Conservation (phyloP, 306 rosid species). For the Cicer cuneatum region DNA sequence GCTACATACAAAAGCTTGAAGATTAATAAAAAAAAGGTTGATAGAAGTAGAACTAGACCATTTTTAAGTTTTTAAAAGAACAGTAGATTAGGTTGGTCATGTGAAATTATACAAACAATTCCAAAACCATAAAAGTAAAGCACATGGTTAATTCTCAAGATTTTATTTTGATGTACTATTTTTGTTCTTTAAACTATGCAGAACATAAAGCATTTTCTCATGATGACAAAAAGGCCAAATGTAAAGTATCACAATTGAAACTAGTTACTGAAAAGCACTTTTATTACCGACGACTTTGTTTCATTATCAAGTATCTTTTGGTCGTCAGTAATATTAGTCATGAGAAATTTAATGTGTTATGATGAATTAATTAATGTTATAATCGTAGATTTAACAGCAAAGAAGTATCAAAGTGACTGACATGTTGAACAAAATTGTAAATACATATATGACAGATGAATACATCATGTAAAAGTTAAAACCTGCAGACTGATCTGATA, state of each 20-base stretch:
- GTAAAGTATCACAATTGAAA: neutral
- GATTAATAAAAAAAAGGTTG: neutral
- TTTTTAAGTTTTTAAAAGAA: neutral
- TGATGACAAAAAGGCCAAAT: slow-evolving; percentile 23
- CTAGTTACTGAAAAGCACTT: too few species aligned
- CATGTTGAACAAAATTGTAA: neutral
- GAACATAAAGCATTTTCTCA: neutral
- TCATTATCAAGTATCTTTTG: too few species aligned
- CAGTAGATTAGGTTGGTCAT: neutral
- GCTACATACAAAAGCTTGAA: neutral
- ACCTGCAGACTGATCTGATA: slow-evolving; percentile 19
- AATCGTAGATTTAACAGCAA: neutral
- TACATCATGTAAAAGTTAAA: slow-evolving; percentile 23
- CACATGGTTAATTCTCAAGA: slow-evolving; percentile 2
- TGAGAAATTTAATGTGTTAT: neutral
- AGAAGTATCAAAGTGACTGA: slow-evolving; percentile 26
- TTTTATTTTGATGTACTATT: neutral
- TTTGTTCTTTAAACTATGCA: slow-evolving; percentile 23
- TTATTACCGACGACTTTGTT: too few species aligned
- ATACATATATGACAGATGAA: neutral
- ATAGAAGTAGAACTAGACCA: neutral
- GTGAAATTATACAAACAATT: neutral
- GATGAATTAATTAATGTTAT: neutral
- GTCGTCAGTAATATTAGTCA: too few species aligned
- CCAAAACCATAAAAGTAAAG: slow-evolving; percentile 6